Base-by-base conservation (phyloP, 1,284 basidiomycete genomes). In the Fereydounia khargensis region DNA sequence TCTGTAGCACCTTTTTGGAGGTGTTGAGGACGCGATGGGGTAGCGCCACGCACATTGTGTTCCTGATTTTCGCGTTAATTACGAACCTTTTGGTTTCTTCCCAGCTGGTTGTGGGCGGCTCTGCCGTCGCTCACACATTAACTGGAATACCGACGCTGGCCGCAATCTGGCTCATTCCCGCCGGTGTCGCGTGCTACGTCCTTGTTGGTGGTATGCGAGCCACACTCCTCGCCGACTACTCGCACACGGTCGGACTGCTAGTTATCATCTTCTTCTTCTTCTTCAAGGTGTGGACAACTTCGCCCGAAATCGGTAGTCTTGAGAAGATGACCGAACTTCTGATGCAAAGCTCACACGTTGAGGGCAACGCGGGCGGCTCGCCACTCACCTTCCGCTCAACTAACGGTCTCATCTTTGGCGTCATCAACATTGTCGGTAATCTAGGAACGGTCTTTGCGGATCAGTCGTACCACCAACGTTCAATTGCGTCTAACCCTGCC, bases 351-450 rank as follows among this genome's bases (percentile, higher is more conserved):
- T 33, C 83, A 83, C 32, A 23, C 0, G 81, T 86, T 23, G 39
- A 76, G 0, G 83, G 82, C 25, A 86, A 86, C 70, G 82, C 82
- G 0, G 76, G 79, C 13, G 84, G 84, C 2, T 82, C 80, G 4
- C 86, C 86, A 73, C 77, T 86, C 18, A 86, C 91, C 4, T 87
- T 95, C 80, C 82, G 88, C 22, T 87, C 85, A 5, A 83, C 84
- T 74, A 82, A 85, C 43, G 91, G 89, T 0, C 78, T 95, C 20
- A 86, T 91, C 48, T 95, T 95, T 61, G 89, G 89, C 19, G 83
- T 91, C 9, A 86, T 92, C 77, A 91, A 91, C 75, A 83, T 81
- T n/a, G 48, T 47, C 42, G 65, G 70, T 9, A 70, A 73, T 34
- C 43, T 74, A 0, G 67, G 53, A 0, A 64, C 62, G 7, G 88